Evolutionary conservation across 139 green algal genomes (phyloP).

Genomic region (Coelastrella sp.): DNA sequence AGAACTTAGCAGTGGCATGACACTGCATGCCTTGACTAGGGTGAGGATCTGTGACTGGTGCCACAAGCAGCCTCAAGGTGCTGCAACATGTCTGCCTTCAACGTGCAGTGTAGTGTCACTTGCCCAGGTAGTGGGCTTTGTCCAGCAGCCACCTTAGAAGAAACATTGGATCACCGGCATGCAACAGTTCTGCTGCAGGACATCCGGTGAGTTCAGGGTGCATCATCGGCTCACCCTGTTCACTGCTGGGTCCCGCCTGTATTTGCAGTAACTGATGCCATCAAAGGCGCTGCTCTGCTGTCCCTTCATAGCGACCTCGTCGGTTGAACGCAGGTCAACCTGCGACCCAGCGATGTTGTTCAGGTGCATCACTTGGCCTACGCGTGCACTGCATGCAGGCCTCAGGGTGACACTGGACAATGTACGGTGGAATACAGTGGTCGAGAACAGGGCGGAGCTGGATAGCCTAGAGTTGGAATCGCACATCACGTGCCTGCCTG

Average conservation of each 20-base stretch:
- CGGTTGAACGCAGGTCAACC: conserved; percentile 17
- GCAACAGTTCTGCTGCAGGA: not conserved
- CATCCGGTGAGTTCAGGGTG: not conserved
- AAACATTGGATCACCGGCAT: not conserved
- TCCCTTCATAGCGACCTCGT: conserved; percentile 19
- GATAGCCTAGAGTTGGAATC: too few species aligned
- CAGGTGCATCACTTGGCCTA: not conserved
- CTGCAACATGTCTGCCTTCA: not conserved
- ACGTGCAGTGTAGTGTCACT: too few species aligned
- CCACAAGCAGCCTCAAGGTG: too few species aligned
- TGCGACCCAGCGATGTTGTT: not conserved
- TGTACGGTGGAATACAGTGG: too few species aligned
- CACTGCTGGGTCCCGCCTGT: conserved; percentile 27
- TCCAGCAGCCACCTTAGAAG: not conserved
- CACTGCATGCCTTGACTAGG: not conserved
- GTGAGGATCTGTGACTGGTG: too few species aligned
- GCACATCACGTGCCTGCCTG: too few species aligned
- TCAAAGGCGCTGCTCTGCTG: not conserved
- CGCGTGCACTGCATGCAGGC: not conserved
- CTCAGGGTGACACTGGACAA: too few species aligned
- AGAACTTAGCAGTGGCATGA: not conserved
- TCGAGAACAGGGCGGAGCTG: too few species aligned
- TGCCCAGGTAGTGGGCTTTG: not conserved
- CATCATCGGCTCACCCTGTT: not conserved
- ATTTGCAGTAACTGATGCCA: conserved; percentile 31